Evolutionary conservation across 192 early-diverging fungal species (phyloP), one percentile per base, ranked within the genome.

Genomic region (Irineochytrium annulatum): DNA sequence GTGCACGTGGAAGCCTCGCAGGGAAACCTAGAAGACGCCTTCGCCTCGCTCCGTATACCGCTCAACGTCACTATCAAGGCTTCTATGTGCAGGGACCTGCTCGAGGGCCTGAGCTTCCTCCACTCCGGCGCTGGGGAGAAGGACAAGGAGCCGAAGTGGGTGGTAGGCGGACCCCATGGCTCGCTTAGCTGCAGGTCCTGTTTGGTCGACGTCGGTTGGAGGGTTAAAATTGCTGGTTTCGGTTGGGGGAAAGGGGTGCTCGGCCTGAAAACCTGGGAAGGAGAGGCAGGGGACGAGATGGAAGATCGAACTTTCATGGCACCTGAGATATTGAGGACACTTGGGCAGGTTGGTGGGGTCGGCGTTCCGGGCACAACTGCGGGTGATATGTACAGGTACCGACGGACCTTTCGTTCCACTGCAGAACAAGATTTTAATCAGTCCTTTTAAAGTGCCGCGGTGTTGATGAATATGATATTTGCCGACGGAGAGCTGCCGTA

Each of bases 341-440:
- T n/a, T n/a, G n/a, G n/a, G n/a, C n/a, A n/a, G n/a, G n/a, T n/a
- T n/a, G 33, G 14, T 1, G 55, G 29, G 14, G 49, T 48, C 1
- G 19, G 16, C 6, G 28, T 13, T 5, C 20, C 30, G 17, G 55
- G 45, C 0, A 19, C 26, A 29, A 57, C 22, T 1, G n/a, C 53
- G n/a, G 62, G 44, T 6, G 59, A 64, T 57, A 44, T 64, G 24
- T 64, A 64, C 26, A 64, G 62, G 60, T 62, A n/a, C 4, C n/a
- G n/a, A n/a, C n/a, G n/a, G n/a, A n/a, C n/a, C n/a, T 27, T 24
- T 14, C 14, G 22, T 27, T 34, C 31, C n/a, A 37, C 4, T 2
- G 20, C 29, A 17, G 41, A 19, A 60, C 0, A 3, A 16, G 20
- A 32, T 19, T 39, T 8, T 35, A 22, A 24, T 52, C 5, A 17